phyloP scores from a whole-genome alignment of 2,329 filamentous ascomycete genomes.

The Talaromyces piceae region DNA sequence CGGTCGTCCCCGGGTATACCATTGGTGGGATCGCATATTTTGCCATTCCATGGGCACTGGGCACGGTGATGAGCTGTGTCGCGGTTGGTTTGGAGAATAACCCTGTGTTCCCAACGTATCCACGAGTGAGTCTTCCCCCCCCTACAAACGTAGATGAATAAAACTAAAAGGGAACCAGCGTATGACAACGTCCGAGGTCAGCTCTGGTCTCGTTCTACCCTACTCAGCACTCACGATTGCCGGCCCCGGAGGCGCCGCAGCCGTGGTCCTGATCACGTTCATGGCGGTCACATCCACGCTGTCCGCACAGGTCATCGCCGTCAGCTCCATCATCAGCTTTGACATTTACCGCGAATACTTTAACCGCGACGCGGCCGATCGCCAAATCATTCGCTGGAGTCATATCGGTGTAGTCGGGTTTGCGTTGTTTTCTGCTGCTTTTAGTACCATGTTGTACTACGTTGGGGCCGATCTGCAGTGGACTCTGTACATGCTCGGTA shows the following conservation, averaged over 20 bases:
- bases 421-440: constrained; percentile 44
- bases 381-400: constrained; percentile 45
- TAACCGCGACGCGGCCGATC: constrained; percentile 40
- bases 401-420: constrained; percentile 49
- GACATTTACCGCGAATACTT: constrained; percentile 48
- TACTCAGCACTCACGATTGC: constrained; percentile 33
- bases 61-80: constrained; percentile 44
- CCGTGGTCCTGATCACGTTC: constrained; percentile 32
- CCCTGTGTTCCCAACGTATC: constrained; percentile 48
- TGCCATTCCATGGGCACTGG: constrained; percentile 47
- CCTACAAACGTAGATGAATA: background rate
- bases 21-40: constrained; percentile 49
- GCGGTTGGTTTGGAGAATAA: constrained; percentile 43
- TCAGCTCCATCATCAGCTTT: constrained; percentile 48
- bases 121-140: constrained; percentile 24
- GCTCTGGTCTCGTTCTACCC: constrained; percentile 30
- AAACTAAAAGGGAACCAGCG: constrained; percentile 14
- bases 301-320: constrained; percentile 47
- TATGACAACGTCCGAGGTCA: constrained; percentile 32
- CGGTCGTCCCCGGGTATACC: constrained; percentile 46
- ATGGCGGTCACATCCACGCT: constrained; percentile 42
- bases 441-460: constrained; percentile 48
- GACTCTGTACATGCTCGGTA: constrained; percentile 48
- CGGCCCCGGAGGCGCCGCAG: constrained; percentile 33
- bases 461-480: constrained; percentile 48